Base-by-base conservation (phyloP, 345 rosid genomes). In the Psidium guajava region DNA sequence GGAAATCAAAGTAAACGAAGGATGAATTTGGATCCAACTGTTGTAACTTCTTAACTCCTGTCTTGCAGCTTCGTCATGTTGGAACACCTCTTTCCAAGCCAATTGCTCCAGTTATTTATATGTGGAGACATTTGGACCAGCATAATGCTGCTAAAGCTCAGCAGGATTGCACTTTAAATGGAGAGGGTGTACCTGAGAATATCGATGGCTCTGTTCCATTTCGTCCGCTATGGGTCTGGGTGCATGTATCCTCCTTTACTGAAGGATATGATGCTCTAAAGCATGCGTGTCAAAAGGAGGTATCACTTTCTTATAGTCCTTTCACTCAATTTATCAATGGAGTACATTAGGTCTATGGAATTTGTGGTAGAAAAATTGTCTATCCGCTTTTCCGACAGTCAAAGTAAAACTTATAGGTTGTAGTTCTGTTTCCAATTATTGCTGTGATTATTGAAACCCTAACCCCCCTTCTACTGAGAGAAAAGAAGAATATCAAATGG, bases 221-320 rank as follows among this genome's bases (percentile, higher is more conserved):
- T 85, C 90, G 93, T 64, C 95, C 90, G 89, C 88, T 95, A 82
- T 95, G 96, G 98, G 85, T 95, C 75, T 97, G 97, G 98, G 90
- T 95, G 81, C 97, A 95, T 94, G 96, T 95, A 85, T 93, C 95
- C 54, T 94, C 96, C 84, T 94, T 94, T 89, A 85, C 36, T 81
- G 98, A 95, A 91, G 99, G 95, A 90, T 94, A 84, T 90, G 89
- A 87, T 86, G 91, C 97, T 85, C 88, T 97, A 64, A 91, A 92
- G 85, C 85, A 86, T 55, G 94, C 96, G 84, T 94, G 93, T 89
- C 91, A 93, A 89, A 93, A 93, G 75, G 94, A 88, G 97, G 98
- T 97, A 86, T 51, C 44, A 75, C 10, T 54, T 74, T 47, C 84
- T 91, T 44, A 24, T 81, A n/a, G 28, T 83, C 83, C 4, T 42